phyloP scores from a whole-genome alignment of 352 stramenopile species.

The Thraustochytrium striatum region DNA sequence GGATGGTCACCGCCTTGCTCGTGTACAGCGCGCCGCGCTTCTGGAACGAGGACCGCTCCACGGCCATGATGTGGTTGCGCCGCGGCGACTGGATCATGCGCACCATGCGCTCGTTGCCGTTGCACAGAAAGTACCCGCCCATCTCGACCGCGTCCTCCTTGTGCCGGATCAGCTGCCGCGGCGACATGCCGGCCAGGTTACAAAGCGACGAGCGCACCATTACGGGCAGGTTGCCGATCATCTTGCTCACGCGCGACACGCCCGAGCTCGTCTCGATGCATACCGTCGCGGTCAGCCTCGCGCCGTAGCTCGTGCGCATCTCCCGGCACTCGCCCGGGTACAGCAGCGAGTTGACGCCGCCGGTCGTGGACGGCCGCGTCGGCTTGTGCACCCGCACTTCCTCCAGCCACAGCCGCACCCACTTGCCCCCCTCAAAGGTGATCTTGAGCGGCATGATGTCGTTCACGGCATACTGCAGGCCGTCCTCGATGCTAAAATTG shows the following conservation, averaged over 20 bases:
- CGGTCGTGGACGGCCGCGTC: constrained; percentile 46
- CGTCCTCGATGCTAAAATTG: constrained; percentile 93
- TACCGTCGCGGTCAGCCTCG: constrained; percentile 86
- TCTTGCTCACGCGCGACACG: constrained; percentile 75
- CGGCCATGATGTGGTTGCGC: constrained; percentile 97
- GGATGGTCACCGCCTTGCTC: constrained; percentile 92
- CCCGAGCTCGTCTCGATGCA: constrained; percentile 64
- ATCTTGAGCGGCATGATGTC: constrained; percentile 79
- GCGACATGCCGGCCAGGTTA: constrained; percentile 85
- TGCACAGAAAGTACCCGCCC: constrained; percentile 99
- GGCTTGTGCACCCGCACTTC: constrained; percentile 76
- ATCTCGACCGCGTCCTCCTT: constrained; percentile 99
- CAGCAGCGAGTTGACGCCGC: constrained; percentile 63
- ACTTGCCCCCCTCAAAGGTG: constrained; percentile 4
- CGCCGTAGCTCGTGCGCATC: constrained; percentile 90
- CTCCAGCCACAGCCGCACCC: constrained; percentile 74
- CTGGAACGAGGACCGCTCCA: constrained; percentile 93
- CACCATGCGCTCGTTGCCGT: constrained; percentile 96
- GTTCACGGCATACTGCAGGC: constrained; percentile 82
- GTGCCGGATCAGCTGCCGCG: constrained; percentile 86
- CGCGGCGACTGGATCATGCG: constrained; percentile 98
- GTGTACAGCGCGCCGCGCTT: constrained; percentile 91
- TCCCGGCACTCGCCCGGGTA: constrained; percentile 91
- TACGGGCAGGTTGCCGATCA: constrained; percentile 91
- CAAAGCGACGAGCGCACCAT: constrained; percentile 96